These are phyloP conservation scores for Speleostelium caveatum DNA, from an alignment of 78 protist genomes.

Conservation along the genomic window DNA sequence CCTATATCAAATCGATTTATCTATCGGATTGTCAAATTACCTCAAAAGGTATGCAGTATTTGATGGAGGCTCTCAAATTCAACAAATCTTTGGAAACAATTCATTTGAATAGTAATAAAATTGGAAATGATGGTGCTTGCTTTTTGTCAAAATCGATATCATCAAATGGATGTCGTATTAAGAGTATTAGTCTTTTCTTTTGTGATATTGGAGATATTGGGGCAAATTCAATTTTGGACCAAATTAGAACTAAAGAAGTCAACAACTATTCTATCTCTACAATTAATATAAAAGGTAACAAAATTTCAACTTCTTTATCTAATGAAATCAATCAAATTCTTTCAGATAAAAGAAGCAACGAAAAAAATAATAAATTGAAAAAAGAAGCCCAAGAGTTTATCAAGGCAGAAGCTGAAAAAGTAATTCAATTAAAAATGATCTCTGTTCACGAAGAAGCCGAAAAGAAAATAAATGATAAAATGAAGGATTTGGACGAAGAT, in stretches of 20 bases:
- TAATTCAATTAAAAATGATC: conserved; percentile 24
- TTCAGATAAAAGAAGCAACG: background rate
- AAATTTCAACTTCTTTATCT: background rate
- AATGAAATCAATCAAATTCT: conserved; percentile 3
- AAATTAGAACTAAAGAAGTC: background rate
- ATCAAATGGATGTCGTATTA: too few relatives aligned
- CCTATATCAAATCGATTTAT: conserved; percentile 16
- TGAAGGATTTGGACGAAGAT: conserved; percentile 4
- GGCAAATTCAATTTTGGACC: background rate
- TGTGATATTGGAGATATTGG: conserved; percentile 56
- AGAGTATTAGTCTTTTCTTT: conserved; percentile 22
- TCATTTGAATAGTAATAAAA: conserved; percentile 52
- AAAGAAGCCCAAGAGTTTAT: conserved; percentile 37
- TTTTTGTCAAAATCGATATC: background rate
- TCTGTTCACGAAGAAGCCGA: conserved; percentile 23
- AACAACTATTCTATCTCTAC: background rate
- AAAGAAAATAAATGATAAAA: conserved; percentile 14
- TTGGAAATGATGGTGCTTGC: conserved; percentile 18
- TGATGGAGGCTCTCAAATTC: conserved; percentile 8
- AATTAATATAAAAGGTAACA: conserved; percentile 54
- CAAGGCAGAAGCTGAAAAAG: conserved; percentile 34
- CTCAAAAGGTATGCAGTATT: background rate
- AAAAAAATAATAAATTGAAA: conserved; percentile 8
- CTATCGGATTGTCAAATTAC: conserved; percentile 56
- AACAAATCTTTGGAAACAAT: conserved; percentile 34